Evolutionary conservation across 495 filamentous ascomycete genomes (phyloP).

Genomic region (Mytilinidion resinicola): DNA sequence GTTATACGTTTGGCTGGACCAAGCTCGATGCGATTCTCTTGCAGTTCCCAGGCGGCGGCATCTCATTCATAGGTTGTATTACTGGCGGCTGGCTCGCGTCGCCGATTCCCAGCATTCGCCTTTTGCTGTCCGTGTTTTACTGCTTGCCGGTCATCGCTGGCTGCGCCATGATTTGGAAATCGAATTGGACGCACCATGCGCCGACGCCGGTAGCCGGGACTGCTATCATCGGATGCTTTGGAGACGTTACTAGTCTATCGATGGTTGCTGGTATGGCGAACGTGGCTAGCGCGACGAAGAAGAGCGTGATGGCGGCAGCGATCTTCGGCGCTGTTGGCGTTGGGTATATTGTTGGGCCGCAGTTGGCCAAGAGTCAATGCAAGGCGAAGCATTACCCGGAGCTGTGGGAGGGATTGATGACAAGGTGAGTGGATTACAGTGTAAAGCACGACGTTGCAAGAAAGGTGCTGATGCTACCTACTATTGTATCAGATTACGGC

Average conservation of each 20-base stretch:
- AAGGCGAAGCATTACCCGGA: slow-evolving; percentile 60
- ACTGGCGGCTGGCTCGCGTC: slow-evolving; percentile 57
- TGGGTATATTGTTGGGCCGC: slow-evolving; percentile 68
- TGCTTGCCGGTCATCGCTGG: slow-evolving; percentile 69
- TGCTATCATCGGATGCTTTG: slow-evolving; percentile 64
- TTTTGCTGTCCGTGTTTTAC: slow-evolving; percentile 56
- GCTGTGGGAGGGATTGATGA: slow-evolving; percentile 63
- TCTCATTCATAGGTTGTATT: slow-evolving; percentile 59
- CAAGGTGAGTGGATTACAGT: slow-evolving; percentile 49
- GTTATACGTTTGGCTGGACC: slow-evolving; percentile 66
- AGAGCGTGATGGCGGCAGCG: slow-evolving; percentile 63
- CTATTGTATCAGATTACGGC: slow-evolving; percentile 61
- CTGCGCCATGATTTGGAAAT: slow-evolving; percentile 69
- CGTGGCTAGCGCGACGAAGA: slow-evolving; percentile 72
- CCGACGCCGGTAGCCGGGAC: slow-evolving; percentile 61
- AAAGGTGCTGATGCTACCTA: slow-evolving; percentile 32
- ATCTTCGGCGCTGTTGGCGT: slow-evolving; percentile 72
- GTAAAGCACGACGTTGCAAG: background rate
- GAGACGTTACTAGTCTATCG: slow-evolving; percentile 56
- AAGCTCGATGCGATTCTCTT: slow-evolving; percentile 61
- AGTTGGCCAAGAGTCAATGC: slow-evolving; percentile 57
- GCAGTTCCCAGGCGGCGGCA: slow-evolving; percentile 63
- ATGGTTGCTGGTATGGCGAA: slow-evolving; percentile 65
- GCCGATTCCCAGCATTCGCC: slow-evolving; percentile 54
- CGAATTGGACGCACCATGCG: slow-evolving; percentile 56